Evolutionary conservation across 2,329 filamentous ascomycete species (phyloP).

Genomic region (Aspergillus cejpii): DNA sequence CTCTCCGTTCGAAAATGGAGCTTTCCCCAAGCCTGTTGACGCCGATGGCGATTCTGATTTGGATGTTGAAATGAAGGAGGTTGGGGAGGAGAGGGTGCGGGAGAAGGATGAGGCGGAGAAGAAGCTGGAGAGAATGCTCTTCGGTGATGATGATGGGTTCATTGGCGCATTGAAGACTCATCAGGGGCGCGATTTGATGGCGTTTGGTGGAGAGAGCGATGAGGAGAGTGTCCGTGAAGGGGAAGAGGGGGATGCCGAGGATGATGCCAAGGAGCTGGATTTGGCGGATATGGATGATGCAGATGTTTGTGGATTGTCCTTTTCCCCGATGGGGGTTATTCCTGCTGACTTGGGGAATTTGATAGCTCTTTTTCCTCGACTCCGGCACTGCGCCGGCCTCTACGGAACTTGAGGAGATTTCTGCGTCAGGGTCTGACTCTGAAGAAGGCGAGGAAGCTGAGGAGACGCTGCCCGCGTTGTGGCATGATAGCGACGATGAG

Average conservation of each 20-base stretch:
- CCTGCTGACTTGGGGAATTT: conserved; percentile 2
- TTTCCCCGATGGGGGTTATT: not conserved
- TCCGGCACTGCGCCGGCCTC: conserved; percentile 48
- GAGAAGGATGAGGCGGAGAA: conserved; percentile 78
- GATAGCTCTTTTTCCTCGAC: conserved; percentile 73
- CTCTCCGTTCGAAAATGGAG: conserved; percentile 21
- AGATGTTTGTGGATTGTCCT: conserved; percentile 47
- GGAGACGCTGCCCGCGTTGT: conserved; percentile 43
- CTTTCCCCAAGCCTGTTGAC: conserved; percentile 12
- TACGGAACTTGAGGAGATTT: conserved; percentile 23
- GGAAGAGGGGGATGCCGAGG: conserved; percentile 43
- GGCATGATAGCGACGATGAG: conserved; percentile 96
- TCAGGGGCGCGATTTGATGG: conserved; percentile 39
- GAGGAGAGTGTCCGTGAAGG: conserved; percentile 23
- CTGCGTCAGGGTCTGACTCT: conserved; percentile 37
- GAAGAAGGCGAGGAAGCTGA: conserved; percentile 33
- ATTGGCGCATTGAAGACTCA: conserved; percentile 62
- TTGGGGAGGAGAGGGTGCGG: conserved; percentile 28
- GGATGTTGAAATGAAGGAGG: conserved; percentile 21
- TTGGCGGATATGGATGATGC: conserved; percentile 66
- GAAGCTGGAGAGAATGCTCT: conserved; percentile 79
- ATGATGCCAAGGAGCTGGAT: conserved; percentile 46
- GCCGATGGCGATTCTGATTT: conserved; percentile 23
- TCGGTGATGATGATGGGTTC: conserved; percentile 82
- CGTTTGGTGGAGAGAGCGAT: conserved; percentile 30